These are phyloP conservation scores for Blepharisma stoltei DNA, from an alignment of 73 alveolate genomes.

Conservation along the genomic window DNA sequence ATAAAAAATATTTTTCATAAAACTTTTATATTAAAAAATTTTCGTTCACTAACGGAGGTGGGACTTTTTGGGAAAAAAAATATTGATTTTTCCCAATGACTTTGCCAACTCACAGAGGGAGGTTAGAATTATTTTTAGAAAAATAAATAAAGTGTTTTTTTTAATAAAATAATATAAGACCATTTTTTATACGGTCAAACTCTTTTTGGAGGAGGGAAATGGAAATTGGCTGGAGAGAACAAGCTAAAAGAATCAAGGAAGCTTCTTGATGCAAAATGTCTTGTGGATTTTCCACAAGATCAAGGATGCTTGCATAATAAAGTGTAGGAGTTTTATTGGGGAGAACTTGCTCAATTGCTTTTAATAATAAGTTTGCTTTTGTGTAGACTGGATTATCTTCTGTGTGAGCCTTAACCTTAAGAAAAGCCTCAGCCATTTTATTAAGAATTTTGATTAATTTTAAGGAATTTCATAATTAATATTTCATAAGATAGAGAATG, in stretches of 20 bases:
- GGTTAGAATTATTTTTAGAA: no score
- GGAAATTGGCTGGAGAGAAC: slow-evolving; percentile 8
- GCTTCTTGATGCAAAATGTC: slow-evolving; percentile 29
- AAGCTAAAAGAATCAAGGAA: slow-evolving; percentile 3
- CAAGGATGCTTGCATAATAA: slow-evolving; percentile 17
- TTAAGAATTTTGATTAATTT: no score
- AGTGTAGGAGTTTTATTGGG: background rate
- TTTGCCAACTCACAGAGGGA: no score
- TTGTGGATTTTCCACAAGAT: background rate
- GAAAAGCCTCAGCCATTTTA: slow-evolving; percentile 23
- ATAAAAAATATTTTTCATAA: no score
- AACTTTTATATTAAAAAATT: no score
- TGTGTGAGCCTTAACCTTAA: slow-evolving; percentile 24
- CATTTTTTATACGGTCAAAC: background rate
- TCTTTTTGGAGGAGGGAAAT: slow-evolving; percentile 17
- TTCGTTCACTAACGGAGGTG: no score
- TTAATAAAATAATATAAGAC: no score
- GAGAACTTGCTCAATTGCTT: background rate
- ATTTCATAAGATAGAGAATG: no score
- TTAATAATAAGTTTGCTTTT: slow-evolving; percentile 3
- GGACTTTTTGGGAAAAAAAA: no score
- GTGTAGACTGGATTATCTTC: slow-evolving; percentile 22
- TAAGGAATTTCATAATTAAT: no score
- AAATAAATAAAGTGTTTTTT: no score
- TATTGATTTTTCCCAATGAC: no score